Conservation (phyloP, 2,329 filamentous ascomycete species). For the Diaporthe longicolla region DNA sequence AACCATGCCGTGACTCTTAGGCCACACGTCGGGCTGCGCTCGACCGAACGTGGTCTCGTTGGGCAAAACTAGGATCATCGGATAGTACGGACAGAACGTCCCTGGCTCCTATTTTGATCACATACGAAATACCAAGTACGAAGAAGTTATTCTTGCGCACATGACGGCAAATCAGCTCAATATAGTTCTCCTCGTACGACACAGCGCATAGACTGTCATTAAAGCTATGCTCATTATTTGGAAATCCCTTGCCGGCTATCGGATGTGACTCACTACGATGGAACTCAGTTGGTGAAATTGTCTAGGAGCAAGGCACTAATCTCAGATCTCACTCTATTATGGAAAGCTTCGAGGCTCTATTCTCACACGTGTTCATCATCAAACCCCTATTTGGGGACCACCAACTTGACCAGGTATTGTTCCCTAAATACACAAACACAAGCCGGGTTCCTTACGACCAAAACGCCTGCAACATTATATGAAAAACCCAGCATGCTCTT, state of each 20-base stretch:
- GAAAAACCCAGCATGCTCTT: conserved; percentile 7
- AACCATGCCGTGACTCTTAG: not conserved
- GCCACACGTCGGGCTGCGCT: not conserved
- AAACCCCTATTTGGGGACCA: not conserved
- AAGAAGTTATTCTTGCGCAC: too few species aligned
- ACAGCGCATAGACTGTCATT: not conserved
- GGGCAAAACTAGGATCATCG: not conserved
- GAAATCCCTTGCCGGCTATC: not conserved
- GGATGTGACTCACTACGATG: not conserved
- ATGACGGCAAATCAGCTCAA: not conserved
- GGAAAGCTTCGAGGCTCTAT: conserved; percentile 29
- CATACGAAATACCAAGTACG: not conserved
- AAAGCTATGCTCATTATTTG: not conserved
- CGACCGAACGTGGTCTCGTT: not conserved
- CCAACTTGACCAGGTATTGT: conserved; percentile 27
- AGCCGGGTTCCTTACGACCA: not conserved
- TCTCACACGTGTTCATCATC: conserved; percentile 35
- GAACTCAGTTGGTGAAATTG: not conserved
- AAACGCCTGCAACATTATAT: conserved; percentile 39
- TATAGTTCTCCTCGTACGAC: not conserved
- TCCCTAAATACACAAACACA: conserved; percentile 27
- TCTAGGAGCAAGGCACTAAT: not conserved
- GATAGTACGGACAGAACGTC: not conserved
- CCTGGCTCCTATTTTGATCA: not conserved
- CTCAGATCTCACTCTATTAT: conserved; percentile 26